Evolutionary conservation across 495 filamentous ascomycete genomes (phyloP).

Genomic region (Penicillium parvum): DNA sequence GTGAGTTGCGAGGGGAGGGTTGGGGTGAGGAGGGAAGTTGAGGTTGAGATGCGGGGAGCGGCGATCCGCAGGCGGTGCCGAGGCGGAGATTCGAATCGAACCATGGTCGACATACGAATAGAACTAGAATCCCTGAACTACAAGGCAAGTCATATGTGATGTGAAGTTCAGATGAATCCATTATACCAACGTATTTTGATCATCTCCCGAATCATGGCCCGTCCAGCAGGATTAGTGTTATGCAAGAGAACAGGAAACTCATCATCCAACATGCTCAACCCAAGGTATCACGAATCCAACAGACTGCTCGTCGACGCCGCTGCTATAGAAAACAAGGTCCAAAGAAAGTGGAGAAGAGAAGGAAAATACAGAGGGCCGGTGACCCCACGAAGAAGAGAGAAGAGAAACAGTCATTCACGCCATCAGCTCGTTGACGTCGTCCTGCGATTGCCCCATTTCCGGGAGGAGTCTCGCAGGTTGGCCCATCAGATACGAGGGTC

Average conservation of each 20-base stretch:
- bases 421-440: constrained; percentile 40
- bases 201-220: constrained; percentile 1
- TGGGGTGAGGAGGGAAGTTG: constrained; percentile 8
- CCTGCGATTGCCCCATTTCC: constrained; percentile 28
- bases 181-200: constrained; percentile 11
- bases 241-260: too few relatives aligned
- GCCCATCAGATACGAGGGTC: constrained; percentile 35
- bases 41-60: constrained; percentile 5
- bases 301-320: constrained; percentile 21
- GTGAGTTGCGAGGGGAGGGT: not conserved
- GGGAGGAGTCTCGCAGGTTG: constrained; percentile 34
- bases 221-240: constrained; percentile 1
- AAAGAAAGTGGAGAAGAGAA: constrained; percentile 9
- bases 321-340: constrained; percentile 22
- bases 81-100: constrained; percentile 5
- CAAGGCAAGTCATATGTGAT: too few relatives aligned
- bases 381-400: constrained; percentile 1
- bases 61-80: not conserved
- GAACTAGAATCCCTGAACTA: too few relatives aligned
- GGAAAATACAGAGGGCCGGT: not conserved
- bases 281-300: constrained; percentile 24
- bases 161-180: too few relatives aligned
- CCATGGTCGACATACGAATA: too few relatives aligned
- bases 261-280: constrained; percentile 6
- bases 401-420: constrained; percentile 19